Evolutionary conservation across 2,329 filamentous ascomycete genomes (phyloP).

Genomic region (Leptosphaerulina australis): DNA sequence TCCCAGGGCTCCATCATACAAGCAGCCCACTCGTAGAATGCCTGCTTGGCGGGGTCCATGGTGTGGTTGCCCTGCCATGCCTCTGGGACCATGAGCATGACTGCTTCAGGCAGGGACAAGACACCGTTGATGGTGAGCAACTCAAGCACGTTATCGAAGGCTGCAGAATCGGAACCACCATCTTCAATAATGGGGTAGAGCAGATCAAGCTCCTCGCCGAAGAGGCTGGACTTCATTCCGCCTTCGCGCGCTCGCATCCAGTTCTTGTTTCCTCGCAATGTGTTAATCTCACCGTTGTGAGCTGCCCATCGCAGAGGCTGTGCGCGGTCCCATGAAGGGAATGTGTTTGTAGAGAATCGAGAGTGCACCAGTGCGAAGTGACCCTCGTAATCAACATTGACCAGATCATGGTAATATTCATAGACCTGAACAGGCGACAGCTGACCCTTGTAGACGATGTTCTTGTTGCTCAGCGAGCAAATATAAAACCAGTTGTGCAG

Average conservation of each 20-base stretch:
- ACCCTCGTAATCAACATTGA: constrained; percentile 95
- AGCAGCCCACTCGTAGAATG: constrained; percentile 98
- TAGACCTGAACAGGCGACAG: constrained; percentile 94
- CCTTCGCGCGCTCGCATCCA: constrained; percentile 99
- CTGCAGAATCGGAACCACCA: constrained; percentile 93
- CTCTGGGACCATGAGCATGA: constrained; percentile 98
- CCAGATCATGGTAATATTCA: constrained; percentile 95
- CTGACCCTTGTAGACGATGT: constrained; percentile 99
- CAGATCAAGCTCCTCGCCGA: constrained; percentile 87
- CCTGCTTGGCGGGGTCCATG: constrained; percentile 94
- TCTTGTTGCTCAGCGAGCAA: constrained; percentile 95
- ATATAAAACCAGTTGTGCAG: constrained; percentile 99
- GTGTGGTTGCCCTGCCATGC: constrained; percentile 93
- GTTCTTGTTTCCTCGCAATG: constrained; percentile 96
- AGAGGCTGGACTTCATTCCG: constrained; percentile 89
- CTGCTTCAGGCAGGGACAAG: constrained; percentile 89
- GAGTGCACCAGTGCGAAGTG: constrained; percentile 98
- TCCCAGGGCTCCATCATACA: constrained; percentile 99
- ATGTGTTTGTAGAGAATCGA: constrained; percentile 97
- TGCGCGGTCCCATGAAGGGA: constrained; percentile 96
- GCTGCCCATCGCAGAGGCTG: constrained; percentile 96
- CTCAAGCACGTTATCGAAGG: constrained; percentile 96
- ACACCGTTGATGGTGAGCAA: constrained; percentile 94
- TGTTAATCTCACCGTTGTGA: constrained; percentile 99
- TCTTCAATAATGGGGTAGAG: constrained; percentile 96